These are phyloP conservation scores for Peronospora tabacina DNA, from an alignment of 352 stramenopile genomes.

Conservation along the genomic window DNA sequence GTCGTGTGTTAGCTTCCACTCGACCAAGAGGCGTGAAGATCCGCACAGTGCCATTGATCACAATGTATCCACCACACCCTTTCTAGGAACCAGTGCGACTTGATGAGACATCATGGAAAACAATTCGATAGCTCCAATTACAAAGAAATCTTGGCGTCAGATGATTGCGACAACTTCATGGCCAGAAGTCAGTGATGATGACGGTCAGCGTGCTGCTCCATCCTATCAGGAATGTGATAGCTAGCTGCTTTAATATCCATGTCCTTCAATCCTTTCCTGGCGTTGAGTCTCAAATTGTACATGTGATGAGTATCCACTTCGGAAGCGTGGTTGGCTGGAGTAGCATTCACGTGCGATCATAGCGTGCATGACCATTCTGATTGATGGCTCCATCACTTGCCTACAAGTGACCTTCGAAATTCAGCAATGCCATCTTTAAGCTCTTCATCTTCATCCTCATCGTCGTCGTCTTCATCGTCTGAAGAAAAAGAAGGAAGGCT, in stretches of 20 bases:
- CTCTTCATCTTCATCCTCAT: conserved; percentile 40
- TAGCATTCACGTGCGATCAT: no score
- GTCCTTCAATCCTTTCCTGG: neutral
- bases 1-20: no score
- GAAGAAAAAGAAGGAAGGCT: conserved; percentile 39
- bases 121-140: no score
- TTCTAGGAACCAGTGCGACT: no score
- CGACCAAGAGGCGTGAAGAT: no score
- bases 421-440: conserved; percentile 31
- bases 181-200: no score
- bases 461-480: conserved; percentile 49
- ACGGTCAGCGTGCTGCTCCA: neutral
- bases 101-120: no score
- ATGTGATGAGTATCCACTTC: neutral
- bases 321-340: no score
- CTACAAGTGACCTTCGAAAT: conserved; percentile 33
- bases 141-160: no score
- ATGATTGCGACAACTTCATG: no score
- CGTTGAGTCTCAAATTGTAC: neutral
- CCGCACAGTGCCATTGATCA: no score
- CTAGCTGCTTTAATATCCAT: neutral
- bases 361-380: neutral
- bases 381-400: neutral
- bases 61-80: no score
- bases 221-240: neutral